Conservation (phyloP, 257 asterid genomes). For the Solanum commersonii region DNA sequence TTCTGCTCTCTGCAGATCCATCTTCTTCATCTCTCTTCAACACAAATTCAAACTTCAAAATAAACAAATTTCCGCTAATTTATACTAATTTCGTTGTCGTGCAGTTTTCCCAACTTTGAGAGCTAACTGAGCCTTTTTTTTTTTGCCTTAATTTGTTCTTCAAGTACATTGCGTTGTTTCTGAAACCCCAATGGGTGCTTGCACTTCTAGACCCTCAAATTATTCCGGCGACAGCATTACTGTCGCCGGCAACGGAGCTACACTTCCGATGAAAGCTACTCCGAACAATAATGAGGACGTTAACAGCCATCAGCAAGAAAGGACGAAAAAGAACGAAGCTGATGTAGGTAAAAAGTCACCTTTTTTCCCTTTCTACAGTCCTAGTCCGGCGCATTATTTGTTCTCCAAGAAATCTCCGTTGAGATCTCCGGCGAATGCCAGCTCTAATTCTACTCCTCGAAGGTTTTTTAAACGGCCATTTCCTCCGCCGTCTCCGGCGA, state of each 20-base stretch:
- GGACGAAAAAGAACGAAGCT: slow-evolving; percentile 15
- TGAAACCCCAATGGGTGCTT: slow-evolving; percentile 43
- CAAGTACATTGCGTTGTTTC: neutral
- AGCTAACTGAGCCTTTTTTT: neutral
- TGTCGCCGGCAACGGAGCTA: neutral
- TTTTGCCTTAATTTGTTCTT: neutral
- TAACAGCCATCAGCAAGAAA: slow-evolving; percentile 3
- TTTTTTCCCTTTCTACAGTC: slow-evolving; percentile 84
- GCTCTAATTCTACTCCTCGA: slow-evolving; percentile 46
- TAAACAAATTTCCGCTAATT: neutral
- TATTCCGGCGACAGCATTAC: slow-evolving; percentile 13
- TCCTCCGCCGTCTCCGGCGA: slow-evolving; percentile 97
- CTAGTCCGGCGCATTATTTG: slow-evolving; percentile 79
- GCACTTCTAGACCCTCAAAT: slow-evolving; percentile 52
- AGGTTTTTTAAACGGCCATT: slow-evolving; percentile 73
- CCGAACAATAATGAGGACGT: slow-evolving; percentile 3
- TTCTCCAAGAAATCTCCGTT: slow-evolving; percentile 86
- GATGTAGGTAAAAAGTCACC: slow-evolving; percentile 65
- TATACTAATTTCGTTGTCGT: neutral
- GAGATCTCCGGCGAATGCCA: slow-evolving; percentile 48
- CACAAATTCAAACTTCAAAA: slow-evolving; percentile 6
- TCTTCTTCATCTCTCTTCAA: neutral
- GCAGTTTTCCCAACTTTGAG: neutral
- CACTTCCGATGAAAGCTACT: slow-evolving; percentile 3
- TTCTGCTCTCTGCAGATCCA: slow-evolving; percentile 2